Percentiles rank a stretch among this genome's conserved stretches.
Evolutionary conservation across 495 filamentous ascomycete species (phyloP).

Genomic region (Amphirosellinia nigrospora): DNA sequence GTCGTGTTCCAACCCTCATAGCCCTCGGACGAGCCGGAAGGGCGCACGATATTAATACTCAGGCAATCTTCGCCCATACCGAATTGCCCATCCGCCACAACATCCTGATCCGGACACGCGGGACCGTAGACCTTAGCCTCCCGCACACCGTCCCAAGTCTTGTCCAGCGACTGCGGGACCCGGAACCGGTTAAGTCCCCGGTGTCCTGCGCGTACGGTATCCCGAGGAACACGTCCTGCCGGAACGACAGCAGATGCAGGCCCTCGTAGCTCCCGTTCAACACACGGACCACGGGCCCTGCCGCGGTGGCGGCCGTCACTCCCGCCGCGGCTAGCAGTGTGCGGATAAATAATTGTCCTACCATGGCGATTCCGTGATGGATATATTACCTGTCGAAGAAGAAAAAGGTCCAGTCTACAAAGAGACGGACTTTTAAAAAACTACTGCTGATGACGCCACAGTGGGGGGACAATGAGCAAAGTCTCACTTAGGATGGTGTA

Average conservation of each 20-base stretch:
- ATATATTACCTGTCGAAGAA: neutral
- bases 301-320: neutral
- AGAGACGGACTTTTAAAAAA: neutral
- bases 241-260: slow-evolving; percentile 38
- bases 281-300: slow-evolving; percentile 31
- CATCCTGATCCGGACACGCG: slow-evolving; percentile 59
- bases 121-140: slow-evolving; percentile 50
- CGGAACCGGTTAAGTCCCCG: slow-evolving; percentile 62
- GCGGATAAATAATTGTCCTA: neutral
- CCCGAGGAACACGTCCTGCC: slow-evolving; percentile 63
- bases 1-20: neutral
- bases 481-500: neutral
- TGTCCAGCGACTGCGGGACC: slow-evolving; percentile 59
- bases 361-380: neutral
- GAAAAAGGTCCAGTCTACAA: neutral
- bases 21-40: slow-evolving; percentile 29
- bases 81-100: slow-evolving; percentile 50
- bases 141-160: slow-evolving; percentile 51
- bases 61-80: slow-evolving; percentile 70
- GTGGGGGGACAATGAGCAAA: slow-evolving; percentile 8
- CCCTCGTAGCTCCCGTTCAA: slow-evolving; percentile 46
- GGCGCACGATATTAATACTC: slow-evolving; percentile 68
- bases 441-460: neutral
- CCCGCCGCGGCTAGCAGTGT: neutral
- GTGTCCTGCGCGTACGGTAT: slow-evolving; percentile 71